A percentile compares a stretch with the other conserved stretches of the same genome.
phyloP scores from a whole-genome alignment of 495 filamentous ascomycete genomes.

The Neurospora sp. region DNA sequence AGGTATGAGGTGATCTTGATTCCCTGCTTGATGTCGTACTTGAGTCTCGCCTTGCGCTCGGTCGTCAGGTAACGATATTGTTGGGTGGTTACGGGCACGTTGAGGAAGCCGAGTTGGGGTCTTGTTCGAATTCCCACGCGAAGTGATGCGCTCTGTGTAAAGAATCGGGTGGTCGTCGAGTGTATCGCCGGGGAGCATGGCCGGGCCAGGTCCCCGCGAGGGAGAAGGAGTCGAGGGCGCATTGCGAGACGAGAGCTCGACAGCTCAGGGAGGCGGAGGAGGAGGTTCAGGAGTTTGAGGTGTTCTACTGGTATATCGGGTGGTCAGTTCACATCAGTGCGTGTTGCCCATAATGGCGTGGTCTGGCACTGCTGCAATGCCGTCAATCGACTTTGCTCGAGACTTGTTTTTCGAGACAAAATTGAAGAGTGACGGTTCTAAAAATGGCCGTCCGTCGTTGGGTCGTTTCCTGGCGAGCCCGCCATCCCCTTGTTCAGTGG shows the following conservation, averaged over 20 bases:
- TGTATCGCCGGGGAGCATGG: neutral
- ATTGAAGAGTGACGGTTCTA: neutral
- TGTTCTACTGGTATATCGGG: neutral
- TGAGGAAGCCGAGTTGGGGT: slow-evolving; percentile 75
- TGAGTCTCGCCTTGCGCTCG: slow-evolving; percentile 57
- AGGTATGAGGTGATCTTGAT: slow-evolving; percentile 48
- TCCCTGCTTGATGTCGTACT: slow-evolving; percentile 49
- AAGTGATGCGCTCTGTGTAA: slow-evolving; percentile 15
- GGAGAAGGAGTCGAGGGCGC: slow-evolving; percentile 15
- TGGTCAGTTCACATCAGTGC: neutral
- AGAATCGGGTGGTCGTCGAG: slow-evolving; percentile 9
- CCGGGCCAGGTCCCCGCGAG: slow-evolving; percentile 10
- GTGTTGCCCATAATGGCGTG: neutral
- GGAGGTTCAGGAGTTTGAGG: neutral
- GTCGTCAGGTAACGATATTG: slow-evolving; percentile 64
- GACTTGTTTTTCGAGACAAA: neutral
- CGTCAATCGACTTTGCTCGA: neutral
- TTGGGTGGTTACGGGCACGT: slow-evolving; percentile 28
- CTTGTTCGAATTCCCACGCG: slow-evolving; percentile 27
- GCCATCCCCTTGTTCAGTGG: neutral
- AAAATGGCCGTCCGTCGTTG: neutral
- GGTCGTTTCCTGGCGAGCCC: neutral
- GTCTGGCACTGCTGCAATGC: neutral
- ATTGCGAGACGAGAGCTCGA: slow-evolving; percentile 3
- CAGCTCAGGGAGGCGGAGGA: neutral